Base-by-base conservation (phyloP, 1,284 basidiomycete species). In the Tylopilus orsonianus region DNA sequence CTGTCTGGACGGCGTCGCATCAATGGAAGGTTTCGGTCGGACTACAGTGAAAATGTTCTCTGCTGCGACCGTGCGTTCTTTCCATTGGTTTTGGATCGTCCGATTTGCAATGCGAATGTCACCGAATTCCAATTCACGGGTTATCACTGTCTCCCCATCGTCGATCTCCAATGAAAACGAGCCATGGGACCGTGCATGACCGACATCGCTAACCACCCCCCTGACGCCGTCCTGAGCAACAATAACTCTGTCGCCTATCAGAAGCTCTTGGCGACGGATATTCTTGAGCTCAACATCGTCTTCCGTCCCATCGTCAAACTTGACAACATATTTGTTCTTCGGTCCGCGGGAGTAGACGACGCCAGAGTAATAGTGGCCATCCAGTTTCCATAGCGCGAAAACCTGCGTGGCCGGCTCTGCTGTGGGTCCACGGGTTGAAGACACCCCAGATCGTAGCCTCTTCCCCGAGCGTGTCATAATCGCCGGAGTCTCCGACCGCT, bases 351-450 rank as follows among this genome's bases (percentile, higher is more conserved):
- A 69, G 49, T 79, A 56, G 7, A 87, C 71, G 22, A 68, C 70
- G 9, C 84, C 87, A 5, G 81, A 61, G 58, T 85, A 89, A 64
- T 77, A 90, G 52, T 77, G 72, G 2, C 74, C 76, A 48, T 82
- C 78, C 38, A 66, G 61, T 53, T 73, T 78, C 83, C 84, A 88
- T 9, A 83, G 59, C 2, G 83, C 87, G 55, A 87, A 82, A 13
- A 90, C 83, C 2, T 78, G 78, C 12, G 81, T 78, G 30, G 61
- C 60, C 14, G 67, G 54, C n/a, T 60, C 54, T 22, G 42, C 42
- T 13, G 56, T 30, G 32, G 44, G 36, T 24, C 52, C 49, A 18
- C 59, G 62, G 12, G 47, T 52, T 26, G 68, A 59, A 14, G 66
- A 66, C n/a, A 55, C 24, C 18, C 50, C 58, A 19, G 63, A 65